Conservation (phyloP, 306 rosid genomes). For the Rosa chinensis region DNA sequence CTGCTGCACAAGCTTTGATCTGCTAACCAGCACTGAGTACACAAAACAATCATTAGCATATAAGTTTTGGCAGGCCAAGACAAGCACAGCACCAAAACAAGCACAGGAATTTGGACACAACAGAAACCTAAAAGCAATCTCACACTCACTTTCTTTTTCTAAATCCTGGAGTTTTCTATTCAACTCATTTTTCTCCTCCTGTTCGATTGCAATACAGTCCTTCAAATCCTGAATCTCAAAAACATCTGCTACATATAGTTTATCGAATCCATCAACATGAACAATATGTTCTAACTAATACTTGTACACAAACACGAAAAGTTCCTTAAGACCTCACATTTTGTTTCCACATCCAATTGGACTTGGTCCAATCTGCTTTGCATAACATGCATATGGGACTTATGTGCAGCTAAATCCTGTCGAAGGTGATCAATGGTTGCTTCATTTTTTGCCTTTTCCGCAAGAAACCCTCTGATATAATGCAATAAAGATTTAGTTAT, state of each 20-base stretch:
- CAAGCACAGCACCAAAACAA: neutral
- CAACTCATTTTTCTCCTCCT: conserved; percentile 68
- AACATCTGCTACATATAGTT: conserved; percentile 40
- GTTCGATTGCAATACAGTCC: conserved; percentile 64
- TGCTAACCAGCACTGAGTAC: conserved; percentile 56
- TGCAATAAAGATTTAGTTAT: neutral
- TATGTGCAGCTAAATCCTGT: conserved; percentile 57
- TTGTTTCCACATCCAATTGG: conserved; percentile 59
- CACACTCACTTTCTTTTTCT: conserved; percentile 67
- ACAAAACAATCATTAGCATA: conserved; percentile 8
- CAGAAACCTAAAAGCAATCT: conserved; percentile 15
- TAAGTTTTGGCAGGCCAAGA: neutral
- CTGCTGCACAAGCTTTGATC: conserved; percentile 58
- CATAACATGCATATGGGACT: conserved; percentile 53
- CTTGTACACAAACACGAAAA: neutral
- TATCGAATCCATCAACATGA: conserved; percentile 5
- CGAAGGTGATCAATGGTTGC: conserved; percentile 51
- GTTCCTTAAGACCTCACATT: conserved; percentile 49
- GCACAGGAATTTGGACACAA: neutral
- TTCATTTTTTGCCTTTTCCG: conserved; percentile 48
- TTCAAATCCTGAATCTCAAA: conserved; percentile 68
- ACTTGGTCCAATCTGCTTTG: conserved; percentile 55
- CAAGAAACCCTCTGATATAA: conserved; percentile 45
- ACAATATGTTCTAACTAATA: neutral
- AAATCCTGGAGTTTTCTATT: conserved; percentile 47